Base-by-base conservation (phyloP, 139 green algal species). In the Volvox africanus region DNA sequence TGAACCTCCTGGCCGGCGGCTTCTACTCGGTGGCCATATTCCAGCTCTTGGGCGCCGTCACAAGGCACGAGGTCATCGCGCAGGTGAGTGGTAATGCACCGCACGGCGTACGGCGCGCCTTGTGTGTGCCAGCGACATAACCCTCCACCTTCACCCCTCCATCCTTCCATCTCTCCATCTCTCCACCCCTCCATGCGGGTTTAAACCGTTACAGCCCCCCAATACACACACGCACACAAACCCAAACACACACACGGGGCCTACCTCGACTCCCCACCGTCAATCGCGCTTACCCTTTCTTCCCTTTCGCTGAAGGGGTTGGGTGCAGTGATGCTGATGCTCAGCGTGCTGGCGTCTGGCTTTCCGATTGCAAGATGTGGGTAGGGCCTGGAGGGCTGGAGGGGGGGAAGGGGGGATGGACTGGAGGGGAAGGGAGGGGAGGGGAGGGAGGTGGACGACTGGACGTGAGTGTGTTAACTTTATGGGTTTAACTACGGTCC, bases 341-440 rank as follows among this genome's bases (percentile, higher is more conserved):
- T 97, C 37, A 90, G 93, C 44, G 91, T 96, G 69, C 36, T 62
- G n/a, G 92, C 76, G 0, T 93, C 93, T 5, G 95, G 95, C 69
- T 97, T 96, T 79, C 87, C 90, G 35, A 97, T 97, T 61, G 92
- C 96, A 2, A 68, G 92, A 28, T 94, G 82, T 37, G 71, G 82
- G 85, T 61, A 35, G n/a, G n/a, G 24, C 35, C 73, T 28, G 22
- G 67, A 6, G 67, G 5, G 67, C 22, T 12, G 11, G n/a, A 55
- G 44, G 9, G 9, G 44, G 44, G 44, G 44, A 55, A 55, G n/a
- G n/a, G n/a, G n/a, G n/a, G n/a, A n/a, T n/a, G n/a, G n/a, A n/a
- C n/a, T n/a, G n/a, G n/a, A n/a, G n/a, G n/a, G n/a, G n/a, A n/a
- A n/a, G n/a, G n/a, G n/a, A n/a, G n/a, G n/a, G n/a, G n/a, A n/a